Percentiles rank a stretch among this genome's conserved stretches.
Evolutionary conservation across 2,329 filamentous ascomycete species (phyloP).

Genomic region (Fonsecaea pugnacius): DNA sequence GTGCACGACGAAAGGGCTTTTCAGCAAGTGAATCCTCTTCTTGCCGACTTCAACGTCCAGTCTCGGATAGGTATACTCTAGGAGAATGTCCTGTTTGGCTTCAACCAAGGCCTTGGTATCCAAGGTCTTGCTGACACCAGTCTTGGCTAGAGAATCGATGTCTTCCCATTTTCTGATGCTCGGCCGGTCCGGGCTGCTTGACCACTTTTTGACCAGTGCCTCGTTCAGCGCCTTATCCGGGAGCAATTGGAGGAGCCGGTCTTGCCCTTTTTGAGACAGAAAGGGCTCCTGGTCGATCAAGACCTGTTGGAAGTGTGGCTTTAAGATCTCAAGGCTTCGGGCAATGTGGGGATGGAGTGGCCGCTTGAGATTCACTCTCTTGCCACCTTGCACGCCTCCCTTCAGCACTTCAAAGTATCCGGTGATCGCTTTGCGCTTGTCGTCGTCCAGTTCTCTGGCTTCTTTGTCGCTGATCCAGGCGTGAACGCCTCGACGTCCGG

Average conservation of each 20-base stretch:
- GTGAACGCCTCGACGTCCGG: slow-evolving; percentile 92
- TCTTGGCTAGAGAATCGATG: slow-evolving; percentile 83
- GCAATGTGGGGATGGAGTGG: slow-evolving; percentile 88
- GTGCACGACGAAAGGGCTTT: slow-evolving; percentile 94
- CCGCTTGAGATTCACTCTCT: slow-evolving; percentile 80
- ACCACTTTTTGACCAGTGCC: slow-evolving; percentile 87
- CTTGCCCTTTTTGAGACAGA: slow-evolving; percentile 68
- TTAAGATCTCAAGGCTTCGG: slow-evolving; percentile 83
- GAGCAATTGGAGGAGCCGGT: slow-evolving; percentile 80
- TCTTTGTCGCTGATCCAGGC: slow-evolving; percentile 96
- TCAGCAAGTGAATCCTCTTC: slow-evolving; percentile 96
- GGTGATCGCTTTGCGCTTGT: slow-evolving; percentile 80
- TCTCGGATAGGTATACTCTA: slow-evolving; percentile 97
- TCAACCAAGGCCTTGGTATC: slow-evolving; percentile 75
- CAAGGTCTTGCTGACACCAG: slow-evolving; percentile 72
- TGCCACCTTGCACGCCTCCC: slow-evolving; percentile 82
- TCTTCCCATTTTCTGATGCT: slow-evolving; percentile 89
- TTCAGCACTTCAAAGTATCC: slow-evolving; percentile 89
- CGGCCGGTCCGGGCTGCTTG: slow-evolving; percentile 74
- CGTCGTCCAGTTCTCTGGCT: slow-evolving; percentile 81
- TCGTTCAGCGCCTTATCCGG: slow-evolving; percentile 79
- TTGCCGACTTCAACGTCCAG: slow-evolving; percentile 97
- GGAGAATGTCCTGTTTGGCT: slow-evolving; percentile 91
- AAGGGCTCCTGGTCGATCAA: slow-evolving; percentile 87
- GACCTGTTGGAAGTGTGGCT: slow-evolving; percentile 83